These are phyloP conservation scores for Leptodontidium sp. DNA, from an alignment of 2,329 filamentous ascomycete genomes.

Conservation along the genomic window DNA sequence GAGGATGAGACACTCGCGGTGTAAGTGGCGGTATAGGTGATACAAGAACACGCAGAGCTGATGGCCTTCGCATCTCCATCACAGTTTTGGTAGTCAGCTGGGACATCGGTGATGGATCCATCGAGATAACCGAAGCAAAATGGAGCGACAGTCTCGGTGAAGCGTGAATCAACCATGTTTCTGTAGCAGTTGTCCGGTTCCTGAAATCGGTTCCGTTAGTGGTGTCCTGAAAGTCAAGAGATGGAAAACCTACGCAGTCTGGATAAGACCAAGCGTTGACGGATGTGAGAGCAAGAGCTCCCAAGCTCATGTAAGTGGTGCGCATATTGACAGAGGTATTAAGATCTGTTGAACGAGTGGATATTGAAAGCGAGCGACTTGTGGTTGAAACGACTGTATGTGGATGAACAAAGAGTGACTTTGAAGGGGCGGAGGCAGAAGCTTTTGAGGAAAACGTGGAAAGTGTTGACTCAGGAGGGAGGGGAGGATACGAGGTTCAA, in stretches of 20 bases:
- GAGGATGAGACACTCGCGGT: conserved; percentile 34
- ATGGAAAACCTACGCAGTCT: conserved; percentile 36
- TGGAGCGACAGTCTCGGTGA: conserved; percentile 41
- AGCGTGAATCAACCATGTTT: conserved; percentile 48
- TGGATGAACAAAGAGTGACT: conserved; percentile 16
- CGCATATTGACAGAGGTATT: conserved; percentile 32
- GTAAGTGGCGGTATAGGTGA: conserved; percentile 48
- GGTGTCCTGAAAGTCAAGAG: background rate
- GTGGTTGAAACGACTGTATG: conserved; percentile 21
- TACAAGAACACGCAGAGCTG: conserved; percentile 42
- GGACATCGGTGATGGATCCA: conserved; percentile 45
- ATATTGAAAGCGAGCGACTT: conserved; percentile 3
- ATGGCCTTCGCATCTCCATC: conserved; percentile 26
- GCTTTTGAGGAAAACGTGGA: conserved; percentile 5
- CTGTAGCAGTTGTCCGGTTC: conserved; percentile 49
- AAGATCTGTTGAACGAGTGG: background rate
- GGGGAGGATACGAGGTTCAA: conserved; percentile 7
- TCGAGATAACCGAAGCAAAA: conserved; percentile 49
- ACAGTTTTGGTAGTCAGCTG: conserved; percentile 48
- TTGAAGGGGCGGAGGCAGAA: background rate
- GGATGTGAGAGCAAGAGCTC: conserved; percentile 33
- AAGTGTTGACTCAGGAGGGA: background rate
- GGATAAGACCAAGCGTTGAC: conserved; percentile 37
- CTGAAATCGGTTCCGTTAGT: conserved; percentile 19
- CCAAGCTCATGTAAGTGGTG: conserved; percentile 25